Conservation (phyloP, 805 yeast genomes). For the Wickerhamomyces alni region DNA sequence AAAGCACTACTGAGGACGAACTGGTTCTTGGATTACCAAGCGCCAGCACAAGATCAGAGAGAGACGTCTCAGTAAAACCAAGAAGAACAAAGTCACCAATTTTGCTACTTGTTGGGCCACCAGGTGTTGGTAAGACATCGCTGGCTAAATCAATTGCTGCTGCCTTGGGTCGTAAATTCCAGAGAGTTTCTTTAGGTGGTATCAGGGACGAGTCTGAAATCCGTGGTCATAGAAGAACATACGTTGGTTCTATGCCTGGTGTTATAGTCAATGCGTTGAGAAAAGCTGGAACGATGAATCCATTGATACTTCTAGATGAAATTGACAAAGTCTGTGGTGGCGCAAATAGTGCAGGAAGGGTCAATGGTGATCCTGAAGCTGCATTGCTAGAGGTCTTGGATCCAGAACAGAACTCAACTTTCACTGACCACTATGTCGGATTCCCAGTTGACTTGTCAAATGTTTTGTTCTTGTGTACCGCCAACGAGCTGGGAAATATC, state of each 20-base stretch:
- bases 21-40: constrained; percentile 11
- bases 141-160: constrained; percentile 76
- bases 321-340: constrained; percentile 73
- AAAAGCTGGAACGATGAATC: constrained; percentile 72
- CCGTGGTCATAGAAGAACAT: constrained; percentile 86
- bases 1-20: constrained; percentile 10
- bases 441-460: constrained; percentile 82
- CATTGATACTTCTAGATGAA: constrained; percentile 79
- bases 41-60: constrained; percentile 3
- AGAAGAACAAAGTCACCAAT: constrained; percentile 54
- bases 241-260: constrained; percentile 92
- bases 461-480: constrained; percentile 79
- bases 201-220: constrained; percentile 85
- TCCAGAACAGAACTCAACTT: constrained; percentile 78
- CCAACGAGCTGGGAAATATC: constrained; percentile 66
- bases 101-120: constrained; percentile 80
- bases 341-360: constrained; percentile 31
- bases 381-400: constrained; percentile 84
- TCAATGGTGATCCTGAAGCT: constrained; percentile 85
- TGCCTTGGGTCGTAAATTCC: constrained; percentile 68
- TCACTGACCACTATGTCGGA: constrained; percentile 79
- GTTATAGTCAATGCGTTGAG: constrained; percentile 69
- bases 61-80: constrained; percentile 1
- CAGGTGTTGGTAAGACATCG: constrained; percentile 91
- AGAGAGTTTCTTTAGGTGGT: constrained; percentile 81